Evolutionary conservation across 2,329 filamentous ascomycete genomes (phyloP), one percentile per base, ranked within the genome.

Genomic region (Talaromyces sp.): DNA sequence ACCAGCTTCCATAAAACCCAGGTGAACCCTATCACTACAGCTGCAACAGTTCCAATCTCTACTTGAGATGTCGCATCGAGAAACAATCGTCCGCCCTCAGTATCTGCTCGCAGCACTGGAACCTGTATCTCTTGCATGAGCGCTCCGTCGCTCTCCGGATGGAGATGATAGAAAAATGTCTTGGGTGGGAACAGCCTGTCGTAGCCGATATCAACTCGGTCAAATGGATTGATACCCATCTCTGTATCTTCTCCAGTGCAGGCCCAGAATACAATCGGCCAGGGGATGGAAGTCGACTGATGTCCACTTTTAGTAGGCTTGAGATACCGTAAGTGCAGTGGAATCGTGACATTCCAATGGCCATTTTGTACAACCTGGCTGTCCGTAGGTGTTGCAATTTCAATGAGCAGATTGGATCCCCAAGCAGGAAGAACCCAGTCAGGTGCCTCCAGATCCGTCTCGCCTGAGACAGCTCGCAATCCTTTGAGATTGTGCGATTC

Each of bases 231-330:
- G 5, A 84, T 85, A 0, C 85, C 77, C 77, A 94, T 91, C 71
- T 91, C 89, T 0, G 83, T 84, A 0, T 85, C 76, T 39, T 79
- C 77, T 0, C 89, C 86, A 8, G 85, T 83, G 73, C 94, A 98
- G 0, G 93, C 92, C 93, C 93, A 97, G 81, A 97, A 97, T 0
- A 97, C 85, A 0, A 87, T 85, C 0, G 94, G 94, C 80, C 90
- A 93, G 0, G 94, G 91, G 0, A 95, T 76, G n/a, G 87, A 79
- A 0, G 88, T 77, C 4, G 82, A 69, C 2, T 79, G 75, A 68
- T 86, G 82, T 2, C 88, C 88, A 2, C 82, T 82, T 50, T 77
- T 75, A 0, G 84, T 82, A 0, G 90, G 90, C 6, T 83, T 79
- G 4, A 96, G 83, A 75, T 97, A 98, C 37, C 94, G 90, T 3